A percentile compares a stretch with the other conserved stretches of the same genome.
phyloP scores from a whole-genome alignment of 1,284 basidiomycete species.

The Pascua sp. region DNA sequence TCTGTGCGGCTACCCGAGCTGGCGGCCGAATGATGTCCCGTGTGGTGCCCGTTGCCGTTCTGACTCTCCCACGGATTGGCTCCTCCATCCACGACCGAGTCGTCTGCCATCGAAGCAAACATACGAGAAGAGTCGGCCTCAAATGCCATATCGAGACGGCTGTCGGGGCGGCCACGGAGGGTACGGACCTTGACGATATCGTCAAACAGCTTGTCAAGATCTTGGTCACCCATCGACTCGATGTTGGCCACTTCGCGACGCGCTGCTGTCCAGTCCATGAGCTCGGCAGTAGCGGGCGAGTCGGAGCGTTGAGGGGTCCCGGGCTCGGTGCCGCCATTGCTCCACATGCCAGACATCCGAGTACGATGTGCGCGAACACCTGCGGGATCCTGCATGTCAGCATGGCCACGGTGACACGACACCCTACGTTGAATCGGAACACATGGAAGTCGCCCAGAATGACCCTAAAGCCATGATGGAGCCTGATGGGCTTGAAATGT shows the following conservation, averaged over 20 bases:
- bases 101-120: constrained; percentile 31
- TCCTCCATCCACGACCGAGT: constrained; percentile 23
- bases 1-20: background rate
- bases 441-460: constrained; percentile 97
- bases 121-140: constrained; percentile 33
- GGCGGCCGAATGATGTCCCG: too few species aligned
- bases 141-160: constrained; percentile 32
- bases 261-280: constrained; percentile 91
- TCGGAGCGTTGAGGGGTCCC: constrained; percentile 55
- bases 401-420: too few species aligned
- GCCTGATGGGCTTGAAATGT: constrained; percentile 30
- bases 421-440: constrained; percentile 84
- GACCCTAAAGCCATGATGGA: constrained; percentile 83
- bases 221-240: constrained; percentile 85
- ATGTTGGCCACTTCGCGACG: constrained; percentile 85
- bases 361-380: constrained; percentile 74
- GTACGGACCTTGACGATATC: constrained; percentile 75
- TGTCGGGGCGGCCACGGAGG: constrained; percentile 61
- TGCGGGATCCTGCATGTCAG: constrained; percentile 58
- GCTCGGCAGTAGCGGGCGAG: constrained; percentile 52
- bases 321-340: constrained; percentile 1
- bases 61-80: constrained; percentile 56
- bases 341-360: constrained; percentile 18
- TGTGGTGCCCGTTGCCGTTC: constrained; percentile 52
- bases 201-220: constrained; percentile 88